These are phyloP conservation scores for Pseudotulostoma volvatum DNA, from an alignment of 495 filamentous ascomycete genomes.

Conservation along the genomic window DNA sequence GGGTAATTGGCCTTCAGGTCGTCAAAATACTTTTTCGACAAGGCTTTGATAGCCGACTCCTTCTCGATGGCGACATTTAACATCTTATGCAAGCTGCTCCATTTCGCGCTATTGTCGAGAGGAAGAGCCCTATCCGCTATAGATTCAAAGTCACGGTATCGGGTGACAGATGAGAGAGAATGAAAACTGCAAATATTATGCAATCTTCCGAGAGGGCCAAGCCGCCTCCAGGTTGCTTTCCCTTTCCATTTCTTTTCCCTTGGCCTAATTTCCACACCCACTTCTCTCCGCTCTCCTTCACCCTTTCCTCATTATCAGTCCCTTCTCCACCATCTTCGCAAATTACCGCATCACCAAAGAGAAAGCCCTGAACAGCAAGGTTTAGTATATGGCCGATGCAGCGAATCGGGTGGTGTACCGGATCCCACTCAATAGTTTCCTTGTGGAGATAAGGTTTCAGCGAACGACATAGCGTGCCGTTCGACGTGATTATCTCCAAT, in stretches of 20 bases:
- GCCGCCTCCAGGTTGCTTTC: background rate
- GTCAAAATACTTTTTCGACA: slow-evolving; percentile 6
- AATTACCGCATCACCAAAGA: background rate
- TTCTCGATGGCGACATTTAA: background rate
- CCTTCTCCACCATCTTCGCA: background rate
- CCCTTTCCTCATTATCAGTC: too few relatives aligned
- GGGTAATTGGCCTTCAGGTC: too few relatives aligned
- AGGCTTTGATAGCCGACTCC: background rate
- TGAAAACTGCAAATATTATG: background rate
- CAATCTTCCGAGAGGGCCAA: background rate
- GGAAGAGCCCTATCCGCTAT: background rate
- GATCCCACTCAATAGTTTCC: background rate
- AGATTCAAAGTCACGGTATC: background rate
- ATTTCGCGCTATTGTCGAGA: background rate
- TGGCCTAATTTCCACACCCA: too few relatives aligned
- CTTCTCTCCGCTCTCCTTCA: background rate
- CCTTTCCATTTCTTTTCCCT: background rate
- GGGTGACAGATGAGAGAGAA: background rate
- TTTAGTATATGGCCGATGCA: background rate
- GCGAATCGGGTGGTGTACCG: background rate
- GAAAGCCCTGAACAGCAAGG: background rate
- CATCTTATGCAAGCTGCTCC: background rate
- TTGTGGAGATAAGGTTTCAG: background rate
- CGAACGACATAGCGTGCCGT: background rate
- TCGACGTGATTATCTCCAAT: background rate